These are phyloP conservation scores for Lentinula guzmanii DNA, from an alignment of 768 basidiomycete species.

Conservation along the genomic window DNA sequence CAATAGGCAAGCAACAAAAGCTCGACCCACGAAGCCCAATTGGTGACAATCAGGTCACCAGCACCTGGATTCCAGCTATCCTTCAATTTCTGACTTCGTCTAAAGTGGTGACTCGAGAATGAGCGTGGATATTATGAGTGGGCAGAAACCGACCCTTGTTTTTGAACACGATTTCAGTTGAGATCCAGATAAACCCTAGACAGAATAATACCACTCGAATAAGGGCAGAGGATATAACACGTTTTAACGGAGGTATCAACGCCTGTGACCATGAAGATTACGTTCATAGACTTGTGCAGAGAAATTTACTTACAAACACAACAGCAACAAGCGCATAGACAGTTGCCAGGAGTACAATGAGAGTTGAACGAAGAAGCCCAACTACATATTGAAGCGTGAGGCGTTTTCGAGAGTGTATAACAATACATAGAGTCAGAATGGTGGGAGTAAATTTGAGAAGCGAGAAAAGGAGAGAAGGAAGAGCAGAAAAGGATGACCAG, in stretches of 20 bases:
- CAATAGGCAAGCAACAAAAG: slow-evolving; percentile 80
- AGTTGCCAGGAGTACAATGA: slow-evolving; percentile 45
- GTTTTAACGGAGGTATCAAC: slow-evolving; percentile 50
- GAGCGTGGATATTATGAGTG: neutral
- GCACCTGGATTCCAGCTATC: slow-evolving; percentile 61
- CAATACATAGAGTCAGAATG: too few relatives aligned
- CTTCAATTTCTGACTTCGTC: slow-evolving; percentile 30
- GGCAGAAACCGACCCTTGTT: slow-evolving; percentile 61
- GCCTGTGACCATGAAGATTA: slow-evolving; percentile 29
- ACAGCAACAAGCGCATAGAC: slow-evolving; percentile 52
- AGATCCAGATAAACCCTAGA: slow-evolving; percentile 74
- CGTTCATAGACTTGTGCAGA: slow-evolving; percentile 1
- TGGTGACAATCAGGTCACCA: slow-evolving; percentile 88
- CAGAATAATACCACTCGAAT: slow-evolving; percentile 55
- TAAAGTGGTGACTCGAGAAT: slow-evolving; percentile 18
- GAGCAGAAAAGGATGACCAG: too few relatives aligned
- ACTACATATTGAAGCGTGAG: slow-evolving; percentile 46
- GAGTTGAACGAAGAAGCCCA: slow-evolving; percentile 41
- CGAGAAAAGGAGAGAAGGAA: too few relatives aligned
- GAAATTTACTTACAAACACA: slow-evolving; percentile 49
- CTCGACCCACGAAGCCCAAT: slow-evolving; percentile 91
- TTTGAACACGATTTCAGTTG: slow-evolving; percentile 59
- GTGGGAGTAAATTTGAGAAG: too few relatives aligned
- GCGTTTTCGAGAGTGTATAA: too few relatives aligned
- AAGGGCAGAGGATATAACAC: slow-evolving; percentile 40